phyloP scores from a whole-genome alignment of 768 basidiomycete genomes.

The Mycena kentingensis region DNA sequence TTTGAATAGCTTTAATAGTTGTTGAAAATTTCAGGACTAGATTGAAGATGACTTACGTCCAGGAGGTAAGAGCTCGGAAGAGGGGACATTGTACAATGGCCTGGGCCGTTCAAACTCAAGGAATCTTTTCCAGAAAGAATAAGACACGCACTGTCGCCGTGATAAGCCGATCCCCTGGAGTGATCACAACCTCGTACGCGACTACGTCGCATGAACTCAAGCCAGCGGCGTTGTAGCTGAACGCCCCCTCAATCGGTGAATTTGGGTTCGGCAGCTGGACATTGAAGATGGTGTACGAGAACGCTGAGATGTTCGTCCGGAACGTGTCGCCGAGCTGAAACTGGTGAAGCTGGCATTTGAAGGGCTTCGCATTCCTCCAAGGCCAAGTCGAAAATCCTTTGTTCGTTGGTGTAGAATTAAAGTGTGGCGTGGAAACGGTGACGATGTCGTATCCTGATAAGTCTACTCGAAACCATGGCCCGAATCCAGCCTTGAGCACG shows the following conservation, averaged over 20 bases:
- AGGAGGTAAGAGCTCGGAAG: slow-evolving; percentile 9
- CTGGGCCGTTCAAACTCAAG: not conserved
- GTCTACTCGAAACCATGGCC: not conserved
- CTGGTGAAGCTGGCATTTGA: slow-evolving; percentile 14
- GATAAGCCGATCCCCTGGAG: slow-evolving; percentile 19
- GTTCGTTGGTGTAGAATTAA: slow-evolving; percentile 2
- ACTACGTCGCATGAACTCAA: slow-evolving; percentile 14
- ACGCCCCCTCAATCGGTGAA: not conserved
- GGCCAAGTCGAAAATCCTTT: not conserved
- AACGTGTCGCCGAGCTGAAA: slow-evolving; percentile 22
- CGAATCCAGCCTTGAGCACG: not conserved
- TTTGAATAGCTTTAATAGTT: slow-evolving; percentile 4
- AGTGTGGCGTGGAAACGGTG: slow-evolving; percentile 13
- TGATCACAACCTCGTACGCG: slow-evolving; percentile 9
- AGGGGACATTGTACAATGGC: slow-evolving; percentile 8
- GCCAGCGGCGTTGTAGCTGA: slow-evolving; percentile 10
- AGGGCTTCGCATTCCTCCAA: not conserved
- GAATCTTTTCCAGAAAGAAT: not conserved
- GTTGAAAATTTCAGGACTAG: not conserved
- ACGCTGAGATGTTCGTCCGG: slow-evolving; percentile 21
- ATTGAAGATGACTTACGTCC: not conserved
- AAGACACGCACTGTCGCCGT: slow-evolving; percentile 4
- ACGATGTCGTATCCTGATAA: slow-evolving; percentile 19
- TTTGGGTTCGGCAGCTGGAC: not conserved
- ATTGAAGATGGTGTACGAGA: slow-evolving; percentile 18